phyloP scores from a whole-genome alignment of 805 yeast genomes.

The Lipomyces kockii region DNA sequence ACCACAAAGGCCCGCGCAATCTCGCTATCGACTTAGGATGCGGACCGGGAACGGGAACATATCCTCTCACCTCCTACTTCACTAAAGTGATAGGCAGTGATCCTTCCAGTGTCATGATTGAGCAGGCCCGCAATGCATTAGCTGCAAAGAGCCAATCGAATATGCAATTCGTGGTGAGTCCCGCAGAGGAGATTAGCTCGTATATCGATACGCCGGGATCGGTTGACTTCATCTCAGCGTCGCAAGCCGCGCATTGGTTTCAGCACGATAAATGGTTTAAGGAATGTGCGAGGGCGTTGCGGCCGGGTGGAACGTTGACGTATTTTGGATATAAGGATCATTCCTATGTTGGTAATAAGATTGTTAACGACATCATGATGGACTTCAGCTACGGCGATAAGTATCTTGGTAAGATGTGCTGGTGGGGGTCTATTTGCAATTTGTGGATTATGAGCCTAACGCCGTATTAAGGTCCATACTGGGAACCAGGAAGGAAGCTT shows the following conservation, averaged over 20 bases:
- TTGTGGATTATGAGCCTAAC: not conserved
- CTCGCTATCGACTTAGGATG: slow-evolving; percentile 75
- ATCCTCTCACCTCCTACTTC: slow-evolving; percentile 54
- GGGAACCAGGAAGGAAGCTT: slow-evolving; percentile 81
- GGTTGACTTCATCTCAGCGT: slow-evolving; percentile 74
- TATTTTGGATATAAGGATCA: slow-evolving; percentile 84
- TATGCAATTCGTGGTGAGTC: slow-evolving; percentile 17
- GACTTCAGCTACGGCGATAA: slow-evolving; percentile 58
- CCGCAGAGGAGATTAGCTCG: slow-evolving; percentile 38
- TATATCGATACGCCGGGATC: slow-evolving; percentile 40
- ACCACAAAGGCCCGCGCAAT: slow-evolving; percentile 47
- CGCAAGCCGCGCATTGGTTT: slow-evolving; percentile 89
- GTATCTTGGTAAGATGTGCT: slow-evolving; percentile 35
- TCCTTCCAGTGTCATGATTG: slow-evolving; percentile 61
- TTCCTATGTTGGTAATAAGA: slow-evolving; percentile 55
- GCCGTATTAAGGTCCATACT: slow-evolving; percentile 59
- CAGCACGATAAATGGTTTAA: slow-evolving; percentile 58
- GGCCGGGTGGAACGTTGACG: slow-evolving; percentile 69
- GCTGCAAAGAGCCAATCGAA: slow-evolving; percentile 36
- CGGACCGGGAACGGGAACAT: slow-evolving; percentile 78
- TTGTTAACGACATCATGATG: slow-evolving; percentile 58
- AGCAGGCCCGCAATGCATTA: slow-evolving; percentile 48
- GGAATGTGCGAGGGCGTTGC: slow-evolving; percentile 56
- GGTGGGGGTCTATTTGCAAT: not conserved
- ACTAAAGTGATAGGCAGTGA: slow-evolving; percentile 66